Percentiles rank a stretch among this genome's conserved stretches.
phyloP scores from a whole-genome alignment of 257 asterid species.

The Ophiorrhiza pumila region DNA sequence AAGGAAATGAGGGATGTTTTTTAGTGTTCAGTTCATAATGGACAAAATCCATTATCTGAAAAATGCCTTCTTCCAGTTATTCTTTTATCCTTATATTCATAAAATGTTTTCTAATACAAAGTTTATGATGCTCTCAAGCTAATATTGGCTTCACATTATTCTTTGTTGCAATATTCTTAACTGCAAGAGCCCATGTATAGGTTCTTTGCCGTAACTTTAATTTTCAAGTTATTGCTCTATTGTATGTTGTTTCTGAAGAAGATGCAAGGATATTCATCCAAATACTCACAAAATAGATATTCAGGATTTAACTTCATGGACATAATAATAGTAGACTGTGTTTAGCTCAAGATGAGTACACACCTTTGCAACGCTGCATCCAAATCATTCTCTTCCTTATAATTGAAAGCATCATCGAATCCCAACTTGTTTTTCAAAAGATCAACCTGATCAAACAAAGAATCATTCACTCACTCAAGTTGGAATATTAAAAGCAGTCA shows the following conservation, averaged over 20 bases:
- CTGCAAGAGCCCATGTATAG: background rate
- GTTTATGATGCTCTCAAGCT: no score
- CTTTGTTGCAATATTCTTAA: no score
- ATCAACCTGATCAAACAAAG: constrained; percentile 24
- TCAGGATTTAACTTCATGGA: no score
- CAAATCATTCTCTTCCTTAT: constrained; percentile 28
- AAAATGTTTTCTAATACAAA: background rate
- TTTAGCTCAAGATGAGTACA: background rate
- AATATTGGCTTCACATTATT: no score
- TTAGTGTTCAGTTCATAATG: no score
- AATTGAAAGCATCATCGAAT: constrained; percentile 33
- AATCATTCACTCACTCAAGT: background rate
- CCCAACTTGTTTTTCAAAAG: constrained; percentile 30
- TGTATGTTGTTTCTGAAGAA: no score
- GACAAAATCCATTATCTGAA: no score
- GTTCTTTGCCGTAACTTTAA: background rate
- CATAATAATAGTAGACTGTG: background rate
- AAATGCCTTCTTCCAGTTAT: background rate
- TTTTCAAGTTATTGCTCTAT: no score
- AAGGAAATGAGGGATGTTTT: no score
- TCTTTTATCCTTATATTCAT: background rate
- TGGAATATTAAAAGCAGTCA: no score
- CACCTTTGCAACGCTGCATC: constrained; percentile 25
- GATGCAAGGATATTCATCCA: no score
- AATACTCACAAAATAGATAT: no score